Conservation (phyloP, 1,139 yeast species). For the Meyerozyma elateridarum region DNA sequence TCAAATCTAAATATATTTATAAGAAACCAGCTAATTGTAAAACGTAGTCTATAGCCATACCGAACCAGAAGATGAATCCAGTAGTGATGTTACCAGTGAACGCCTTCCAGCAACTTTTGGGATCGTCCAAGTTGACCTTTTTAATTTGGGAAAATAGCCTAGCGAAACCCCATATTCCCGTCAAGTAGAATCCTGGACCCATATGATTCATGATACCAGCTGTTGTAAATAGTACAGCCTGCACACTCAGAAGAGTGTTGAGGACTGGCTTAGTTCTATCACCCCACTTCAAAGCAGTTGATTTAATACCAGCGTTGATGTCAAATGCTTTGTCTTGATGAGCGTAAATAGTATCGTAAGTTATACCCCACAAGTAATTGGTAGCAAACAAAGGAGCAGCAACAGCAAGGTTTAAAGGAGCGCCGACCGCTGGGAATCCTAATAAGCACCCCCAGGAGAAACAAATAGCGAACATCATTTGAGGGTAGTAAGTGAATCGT, state of each 20-base stretch:
- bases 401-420: constrained; percentile 67
- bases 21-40: constrained; percentile 42
- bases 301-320: constrained; percentile 82
- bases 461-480: constrained; percentile 71
- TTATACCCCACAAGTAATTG: constrained; percentile 89
- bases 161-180: constrained; percentile 63
- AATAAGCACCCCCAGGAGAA: constrained; percentile 94
- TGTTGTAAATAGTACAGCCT: constrained; percentile 55
- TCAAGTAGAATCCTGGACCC: constrained; percentile 80
- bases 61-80: constrained; percentile 74
- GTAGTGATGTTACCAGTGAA: constrained; percentile 75
- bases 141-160: constrained; percentile 64
- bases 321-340: constrained; percentile 95
- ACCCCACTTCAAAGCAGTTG: constrained; percentile 95
- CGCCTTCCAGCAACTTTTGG: constrained; percentile 76
- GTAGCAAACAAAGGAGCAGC: constrained; percentile 77
- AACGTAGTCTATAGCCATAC: constrained; percentile 71
- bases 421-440: constrained; percentile 93
- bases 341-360: constrained; percentile 93
- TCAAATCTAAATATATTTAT: constrained; percentile 13
- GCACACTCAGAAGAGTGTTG: constrained; percentile 59
- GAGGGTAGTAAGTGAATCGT: constrained; percentile 93
- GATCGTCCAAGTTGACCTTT: constrained; percentile 72
- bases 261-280: constrained; percentile 66
- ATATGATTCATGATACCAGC: constrained; percentile 79